phyloP scores from a whole-genome alignment of 2,329 filamentous ascomycete species.

The Diaporthe australafricana region DNA sequence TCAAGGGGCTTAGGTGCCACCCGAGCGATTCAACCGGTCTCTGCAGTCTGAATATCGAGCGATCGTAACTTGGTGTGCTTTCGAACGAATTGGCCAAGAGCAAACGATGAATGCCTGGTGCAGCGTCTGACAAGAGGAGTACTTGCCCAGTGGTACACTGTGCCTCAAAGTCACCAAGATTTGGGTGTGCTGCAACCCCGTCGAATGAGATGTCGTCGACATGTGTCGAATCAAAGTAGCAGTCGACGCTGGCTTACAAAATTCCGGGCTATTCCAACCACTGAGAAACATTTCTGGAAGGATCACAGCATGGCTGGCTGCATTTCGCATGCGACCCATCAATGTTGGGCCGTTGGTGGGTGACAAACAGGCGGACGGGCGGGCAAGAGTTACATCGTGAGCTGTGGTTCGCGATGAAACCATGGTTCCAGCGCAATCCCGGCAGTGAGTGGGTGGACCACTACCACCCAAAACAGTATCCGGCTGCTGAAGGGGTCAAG shows the following conservation, averaged over 20 bases:
- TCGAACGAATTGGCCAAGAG: background rate
- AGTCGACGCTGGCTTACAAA: background rate
- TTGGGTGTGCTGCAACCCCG: conserved; percentile 10
- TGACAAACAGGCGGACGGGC: conserved; percentile 7
- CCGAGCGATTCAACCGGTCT: background rate
- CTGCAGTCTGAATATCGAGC: background rate
- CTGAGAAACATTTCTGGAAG: conserved; percentile 5
- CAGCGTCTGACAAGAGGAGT: background rate
- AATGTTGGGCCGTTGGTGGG: background rate
- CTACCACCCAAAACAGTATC: background rate
- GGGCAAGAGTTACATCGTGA: conserved; percentile 23
- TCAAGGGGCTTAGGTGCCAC: background rate
- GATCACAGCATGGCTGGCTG: conserved; percentile 18
- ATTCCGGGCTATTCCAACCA: conserved; percentile 4
- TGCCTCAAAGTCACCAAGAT: background rate
- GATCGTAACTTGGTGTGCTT: background rate
- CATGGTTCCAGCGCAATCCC: conserved; percentile 24
- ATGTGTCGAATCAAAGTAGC: background rate
- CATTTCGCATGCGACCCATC: conserved; percentile 19
- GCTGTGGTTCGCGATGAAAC: conserved; percentile 19
- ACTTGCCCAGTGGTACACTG: background rate
- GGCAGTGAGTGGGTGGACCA: conserved; percentile 27
- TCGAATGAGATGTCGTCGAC: conserved; percentile 4
- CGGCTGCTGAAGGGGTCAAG: conserved; percentile 1
- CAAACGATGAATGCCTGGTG: background rate